Base-by-base conservation (phyloP, 1,139 yeast genomes). In the Yueomyces sp. region DNA sequence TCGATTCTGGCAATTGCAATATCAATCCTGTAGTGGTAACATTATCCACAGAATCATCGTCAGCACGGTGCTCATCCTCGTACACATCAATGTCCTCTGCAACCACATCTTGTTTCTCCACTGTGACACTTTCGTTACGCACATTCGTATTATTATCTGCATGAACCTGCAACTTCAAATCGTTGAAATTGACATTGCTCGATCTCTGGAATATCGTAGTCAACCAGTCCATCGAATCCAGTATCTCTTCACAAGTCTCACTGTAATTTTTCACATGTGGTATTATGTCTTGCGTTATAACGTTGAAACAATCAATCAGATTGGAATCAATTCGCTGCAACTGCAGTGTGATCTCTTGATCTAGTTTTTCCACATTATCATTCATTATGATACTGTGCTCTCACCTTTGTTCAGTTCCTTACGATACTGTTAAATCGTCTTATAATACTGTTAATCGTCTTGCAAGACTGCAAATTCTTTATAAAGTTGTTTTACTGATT, bases 311-410 rank as follows among this genome's bases (percentile, higher is more conserved):
- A 44, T 53, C 50, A 39, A 54, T 50, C n/a, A 59, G 46, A 43
- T 61, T 59, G 4, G 77, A 72, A 62, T 87, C 95, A 31, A 87
- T 83, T 46, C 79, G 81, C 59, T 85, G 96, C 41, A 87, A 64
- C 1, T 80, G 76, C 42, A 82, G 64, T 0, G 95, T 85, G 38
- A 86, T 83, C 53, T 79, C 83, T 58, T 84, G 95, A 54, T 87
- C 95, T 37, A 86, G 63, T 51, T 76, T 68, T 54, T 85, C 94
- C n/a, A 48, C 41, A 9, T 33, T 19, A n/a, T 5, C n/a, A 9
- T 33, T 19, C 37, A 36, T 36, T 19, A 19, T 19, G 19, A 19
- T 19, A 19, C 19, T 19, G 19, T 19, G 19, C 19, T 19, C 19
- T 19, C 19, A 19, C 19, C 19, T 19, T 19, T 19, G 19, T 19